Conservation (phyloP, 2,329 filamentous ascomycete genomes). For the Colletotrichum karsti region DNA sequence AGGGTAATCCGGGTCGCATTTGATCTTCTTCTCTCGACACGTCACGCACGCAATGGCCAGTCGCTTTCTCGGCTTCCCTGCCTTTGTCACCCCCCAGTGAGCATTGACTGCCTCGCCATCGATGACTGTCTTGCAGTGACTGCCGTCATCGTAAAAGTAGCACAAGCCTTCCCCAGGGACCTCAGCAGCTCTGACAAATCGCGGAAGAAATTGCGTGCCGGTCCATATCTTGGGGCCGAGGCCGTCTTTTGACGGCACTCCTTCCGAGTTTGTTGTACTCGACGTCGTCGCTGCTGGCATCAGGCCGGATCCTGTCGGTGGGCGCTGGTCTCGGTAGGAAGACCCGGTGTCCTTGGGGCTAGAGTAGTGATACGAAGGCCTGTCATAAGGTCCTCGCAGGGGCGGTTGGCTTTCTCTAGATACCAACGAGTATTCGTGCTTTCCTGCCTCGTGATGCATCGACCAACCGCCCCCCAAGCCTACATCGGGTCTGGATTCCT, state of each 20-base stretch:
- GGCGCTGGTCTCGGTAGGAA: conserved; percentile 36
- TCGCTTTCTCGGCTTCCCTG: conserved; percentile 90
- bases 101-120: conserved; percentile 90
- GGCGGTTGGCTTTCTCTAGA: conserved; percentile 45
- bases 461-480: conserved; percentile 47
- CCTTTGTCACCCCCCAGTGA: conserved; percentile 93
- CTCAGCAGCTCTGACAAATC: conserved; percentile 70
- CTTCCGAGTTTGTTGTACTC: conserved; percentile 47
- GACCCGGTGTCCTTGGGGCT: conserved; percentile 40
- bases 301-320: conserved; percentile 31
- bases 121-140: conserved; percentile 82
- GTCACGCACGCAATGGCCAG: conserved; percentile 93
- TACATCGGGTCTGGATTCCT: conserved; percentile 45
- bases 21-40: conserved; percentile 97
- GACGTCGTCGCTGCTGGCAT: conserved; percentile 39
- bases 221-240: conserved; percentile 76
- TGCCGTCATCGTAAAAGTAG: conserved; percentile 88
- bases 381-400: conserved; percentile 43
- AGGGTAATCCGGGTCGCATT: conserved; percentile 88
- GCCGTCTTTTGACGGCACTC: conserved; percentile 62
- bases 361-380: conserved; percentile 47
- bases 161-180: conserved; percentile 83
- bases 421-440: conserved; percentile 56
- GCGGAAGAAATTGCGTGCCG: conserved; percentile 72
- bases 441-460: conserved; percentile 47